Conservation (phyloP, 2,329 filamentous ascomycete genomes). For the Neonectria hederae region DNA sequence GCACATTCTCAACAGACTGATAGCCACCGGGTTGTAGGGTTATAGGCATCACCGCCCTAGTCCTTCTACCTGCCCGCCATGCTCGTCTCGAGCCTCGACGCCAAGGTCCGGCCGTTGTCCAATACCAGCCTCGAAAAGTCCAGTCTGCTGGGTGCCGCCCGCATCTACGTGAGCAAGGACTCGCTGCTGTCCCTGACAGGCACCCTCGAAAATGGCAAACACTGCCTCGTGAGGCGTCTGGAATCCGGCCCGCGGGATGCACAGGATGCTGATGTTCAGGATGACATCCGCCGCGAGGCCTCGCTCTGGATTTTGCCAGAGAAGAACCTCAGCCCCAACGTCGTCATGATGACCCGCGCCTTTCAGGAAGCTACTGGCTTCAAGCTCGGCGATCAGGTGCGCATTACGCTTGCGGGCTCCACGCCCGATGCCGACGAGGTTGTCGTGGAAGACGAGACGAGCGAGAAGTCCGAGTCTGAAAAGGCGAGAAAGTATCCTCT, state of each 20-base stretch:
- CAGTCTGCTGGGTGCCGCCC: slow-evolving; percentile 54
- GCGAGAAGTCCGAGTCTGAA: slow-evolving; percentile 46
- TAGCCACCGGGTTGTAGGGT: background rate
- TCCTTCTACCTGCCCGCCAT: slow-evolving; percentile 29
- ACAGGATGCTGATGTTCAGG: slow-evolving; percentile 24
- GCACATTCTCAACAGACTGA: background rate
- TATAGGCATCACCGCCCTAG: background rate
- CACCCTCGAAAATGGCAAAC: slow-evolving; percentile 53
- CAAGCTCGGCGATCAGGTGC: slow-evolving; percentile 72
- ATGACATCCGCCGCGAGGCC: slow-evolving; percentile 52
- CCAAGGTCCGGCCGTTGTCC: slow-evolving; percentile 54
- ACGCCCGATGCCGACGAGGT: slow-evolving; percentile 67
- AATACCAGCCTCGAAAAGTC: slow-evolving; percentile 54
- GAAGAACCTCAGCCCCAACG: slow-evolving; percentile 72
- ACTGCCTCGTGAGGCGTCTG: slow-evolving; percentile 53
- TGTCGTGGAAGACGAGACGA: slow-evolving; percentile 67
- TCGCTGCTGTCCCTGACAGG: slow-evolving; percentile 56
- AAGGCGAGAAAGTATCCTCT: slow-evolving; percentile 42
- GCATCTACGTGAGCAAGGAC: slow-evolving; percentile 60
- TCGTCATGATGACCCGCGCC: slow-evolving; percentile 77
- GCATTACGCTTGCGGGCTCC: slow-evolving; percentile 65
- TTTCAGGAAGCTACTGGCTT: slow-evolving; percentile 78
- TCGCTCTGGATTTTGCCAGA: slow-evolving; percentile 61
- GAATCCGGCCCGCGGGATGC: slow-evolving; percentile 29
- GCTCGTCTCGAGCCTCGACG: slow-evolving; percentile 50